A percentile compares a stretch with the other conserved stretches of the same genome.
phyloP scores from a whole-genome alignment of 495 filamentous ascomycete species.

The Penicillium chermesinum region DNA sequence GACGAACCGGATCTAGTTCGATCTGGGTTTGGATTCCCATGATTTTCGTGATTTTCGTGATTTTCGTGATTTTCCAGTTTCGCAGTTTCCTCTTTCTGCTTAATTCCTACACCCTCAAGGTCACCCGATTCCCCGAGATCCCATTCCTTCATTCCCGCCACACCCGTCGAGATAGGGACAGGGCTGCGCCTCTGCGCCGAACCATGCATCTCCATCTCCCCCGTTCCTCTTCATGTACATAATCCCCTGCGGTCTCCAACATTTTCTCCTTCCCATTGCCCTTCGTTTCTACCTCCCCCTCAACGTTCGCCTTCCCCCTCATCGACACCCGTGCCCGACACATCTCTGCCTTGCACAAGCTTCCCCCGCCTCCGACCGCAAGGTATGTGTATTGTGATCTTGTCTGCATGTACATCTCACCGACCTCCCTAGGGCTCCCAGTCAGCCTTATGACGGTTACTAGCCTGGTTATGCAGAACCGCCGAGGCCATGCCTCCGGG shows the following conservation, averaged over 20 bases:
- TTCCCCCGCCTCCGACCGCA: background rate
- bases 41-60: background rate
- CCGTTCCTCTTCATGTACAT: conserved; percentile 18
- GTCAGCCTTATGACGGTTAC: conserved; percentile 33
- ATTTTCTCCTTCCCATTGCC: background rate
- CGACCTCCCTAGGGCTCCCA: conserved; percentile 2
- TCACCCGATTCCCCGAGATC: background rate
- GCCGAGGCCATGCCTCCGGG: conserved; percentile 29
- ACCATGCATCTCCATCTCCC: conserved; percentile 14
- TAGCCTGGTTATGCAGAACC: conserved; percentile 35
- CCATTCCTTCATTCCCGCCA: conserved; percentile 1
- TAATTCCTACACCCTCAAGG: background rate
- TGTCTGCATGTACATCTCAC: conserved; percentile 5
- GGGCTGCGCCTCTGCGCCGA: conserved; percentile 15
- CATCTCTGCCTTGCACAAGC: background rate
- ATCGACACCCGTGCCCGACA: background rate
- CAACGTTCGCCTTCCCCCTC: background rate
- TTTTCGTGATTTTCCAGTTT: background rate
- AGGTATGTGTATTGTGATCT: conserved; percentile 10
- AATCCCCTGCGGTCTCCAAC: conserved; percentile 10
- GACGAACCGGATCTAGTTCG: conserved; percentile 12
- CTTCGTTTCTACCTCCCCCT: conserved; percentile 7
- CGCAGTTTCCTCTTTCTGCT: background rate
- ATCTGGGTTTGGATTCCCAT: background rate
- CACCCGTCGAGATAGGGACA: conserved; percentile 16